phyloP scores from a whole-genome alignment of 1,284 basidiomycete genomes.

The Amylostereum areolatum region DNA sequence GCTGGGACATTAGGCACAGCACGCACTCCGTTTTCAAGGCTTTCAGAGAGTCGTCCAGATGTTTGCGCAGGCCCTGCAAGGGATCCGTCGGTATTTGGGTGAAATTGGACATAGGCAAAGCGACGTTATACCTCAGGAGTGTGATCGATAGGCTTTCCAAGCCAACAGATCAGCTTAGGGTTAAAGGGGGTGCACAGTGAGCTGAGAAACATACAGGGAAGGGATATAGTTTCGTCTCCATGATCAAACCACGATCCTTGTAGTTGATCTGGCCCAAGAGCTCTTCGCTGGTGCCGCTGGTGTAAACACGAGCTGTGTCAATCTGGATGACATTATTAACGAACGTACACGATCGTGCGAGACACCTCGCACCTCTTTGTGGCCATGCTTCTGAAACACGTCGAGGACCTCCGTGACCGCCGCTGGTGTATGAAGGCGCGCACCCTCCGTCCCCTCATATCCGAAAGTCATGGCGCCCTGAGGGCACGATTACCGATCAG shows the following conservation, averaged over 20 bases:
- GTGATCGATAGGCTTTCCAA: background rate
- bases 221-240: conserved; percentile 41
- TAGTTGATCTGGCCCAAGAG: conserved; percentile 35
- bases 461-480: conserved; percentile 30
- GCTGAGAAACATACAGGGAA: conserved; percentile 7
- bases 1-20: too few species aligned
- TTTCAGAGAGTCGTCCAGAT: conserved; percentile 37
- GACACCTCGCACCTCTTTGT: conserved; percentile 32
- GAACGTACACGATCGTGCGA: background rate
- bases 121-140: conserved; percentile 10
- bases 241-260: conserved; percentile 29
- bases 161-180: background rate
- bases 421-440: conserved; percentile 45
- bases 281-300: conserved; percentile 42
- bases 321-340: conserved; percentile 24
- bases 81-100: conserved; percentile 13
- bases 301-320: conserved; percentile 50
- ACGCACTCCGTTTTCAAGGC: conserved; percentile 40
- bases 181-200: background rate
- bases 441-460: conserved; percentile 22
- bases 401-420: conserved; percentile 49
- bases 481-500: background rate
- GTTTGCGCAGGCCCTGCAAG: conserved; percentile 31
- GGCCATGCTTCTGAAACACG: conserved; percentile 52
- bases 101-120: conserved; percentile 2